Conservation (phyloP, 768 basidiomycete species). For the Leccinellum luteum region DNA sequence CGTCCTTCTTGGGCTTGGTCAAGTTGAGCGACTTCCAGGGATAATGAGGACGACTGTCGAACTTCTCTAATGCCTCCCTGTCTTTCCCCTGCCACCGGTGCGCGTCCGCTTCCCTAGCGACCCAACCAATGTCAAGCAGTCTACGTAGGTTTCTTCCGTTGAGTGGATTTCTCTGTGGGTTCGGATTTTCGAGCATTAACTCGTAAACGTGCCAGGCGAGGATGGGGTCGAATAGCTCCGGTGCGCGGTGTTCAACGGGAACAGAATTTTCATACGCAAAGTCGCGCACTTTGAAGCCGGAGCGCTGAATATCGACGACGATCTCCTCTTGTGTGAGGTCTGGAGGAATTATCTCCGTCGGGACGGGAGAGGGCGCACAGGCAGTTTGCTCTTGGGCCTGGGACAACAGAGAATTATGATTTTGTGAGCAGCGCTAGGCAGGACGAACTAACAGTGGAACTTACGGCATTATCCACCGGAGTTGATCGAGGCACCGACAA, state of each 20-base stretch:
- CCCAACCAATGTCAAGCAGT: constrained; percentile 30
- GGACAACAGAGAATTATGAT: neutral
- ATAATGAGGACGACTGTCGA: constrained; percentile 23
- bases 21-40: constrained; percentile 28
- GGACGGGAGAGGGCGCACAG: constrained; percentile 31
- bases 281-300: constrained; percentile 32
- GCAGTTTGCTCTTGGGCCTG: constrained; percentile 14
- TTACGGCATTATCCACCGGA: constrained; percentile 26
- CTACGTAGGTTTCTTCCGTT: constrained; percentile 27
- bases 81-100: constrained; percentile 26
- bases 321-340: constrained; percentile 35
- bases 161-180: constrained; percentile 16
- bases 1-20: constrained; percentile 24
- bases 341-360: constrained; percentile 32
- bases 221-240: constrained; percentile 32
- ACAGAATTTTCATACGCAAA: constrained; percentile 24
- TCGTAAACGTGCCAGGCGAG: constrained; percentile 33
- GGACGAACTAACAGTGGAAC: neutral
- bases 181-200: constrained; percentile 18
- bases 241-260: constrained; percentile 16
- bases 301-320: constrained; percentile 28
- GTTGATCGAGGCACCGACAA: constrained; percentile 2
- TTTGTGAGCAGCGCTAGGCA: constrained; percentile 5
- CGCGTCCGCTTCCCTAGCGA: constrained; percentile 20
- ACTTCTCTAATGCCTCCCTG: constrained; percentile 24